Evolutionary conservation across 2,329 filamentous ascomycete genomes (phyloP).

Genomic region (Sclerotinia spermophila): DNA sequence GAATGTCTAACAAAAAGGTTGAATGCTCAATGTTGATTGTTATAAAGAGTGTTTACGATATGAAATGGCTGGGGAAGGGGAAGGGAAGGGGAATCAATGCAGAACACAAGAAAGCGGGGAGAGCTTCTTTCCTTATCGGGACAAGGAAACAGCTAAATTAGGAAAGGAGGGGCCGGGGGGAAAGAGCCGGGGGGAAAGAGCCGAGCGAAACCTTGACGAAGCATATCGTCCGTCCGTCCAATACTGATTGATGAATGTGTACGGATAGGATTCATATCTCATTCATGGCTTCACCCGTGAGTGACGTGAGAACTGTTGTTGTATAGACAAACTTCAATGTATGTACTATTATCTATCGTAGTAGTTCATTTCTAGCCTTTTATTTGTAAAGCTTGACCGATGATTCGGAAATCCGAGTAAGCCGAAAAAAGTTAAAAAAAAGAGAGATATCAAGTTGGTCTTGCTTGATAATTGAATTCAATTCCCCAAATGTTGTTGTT

Average conservation of each 20-base stretch:
- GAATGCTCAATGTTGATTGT: neutral
- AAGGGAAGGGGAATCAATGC: constrained; percentile 1
- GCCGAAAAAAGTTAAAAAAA: too few species aligned
- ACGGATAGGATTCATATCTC: neutral
- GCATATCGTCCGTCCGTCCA: neutral
- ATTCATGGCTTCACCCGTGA: neutral
- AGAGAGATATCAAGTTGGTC: neutral
- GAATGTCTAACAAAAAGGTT: neutral
- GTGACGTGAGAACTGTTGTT: neutral
- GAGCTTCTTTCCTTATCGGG: constrained; percentile 28
- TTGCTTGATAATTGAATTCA: neutral
- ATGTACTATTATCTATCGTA: too few species aligned
- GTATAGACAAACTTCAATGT: neutral
- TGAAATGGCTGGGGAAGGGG: constrained; percentile 12
- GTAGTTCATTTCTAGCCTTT: neutral
- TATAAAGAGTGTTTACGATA: constrained; percentile 5
- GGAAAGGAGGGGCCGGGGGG: neutral
- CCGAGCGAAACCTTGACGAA: neutral
- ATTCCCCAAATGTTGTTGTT: too few species aligned
- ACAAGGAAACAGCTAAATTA: neutral
- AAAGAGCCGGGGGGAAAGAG: neutral
- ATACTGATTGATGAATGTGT: neutral
- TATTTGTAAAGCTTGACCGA: neutral
- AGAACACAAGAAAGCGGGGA: constrained; percentile 20
- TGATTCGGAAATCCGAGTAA: neutral